phyloP scores from a whole-genome alignment of 1,284 basidiomycete genomes.

The Cryptococcus neoformans region DNA sequence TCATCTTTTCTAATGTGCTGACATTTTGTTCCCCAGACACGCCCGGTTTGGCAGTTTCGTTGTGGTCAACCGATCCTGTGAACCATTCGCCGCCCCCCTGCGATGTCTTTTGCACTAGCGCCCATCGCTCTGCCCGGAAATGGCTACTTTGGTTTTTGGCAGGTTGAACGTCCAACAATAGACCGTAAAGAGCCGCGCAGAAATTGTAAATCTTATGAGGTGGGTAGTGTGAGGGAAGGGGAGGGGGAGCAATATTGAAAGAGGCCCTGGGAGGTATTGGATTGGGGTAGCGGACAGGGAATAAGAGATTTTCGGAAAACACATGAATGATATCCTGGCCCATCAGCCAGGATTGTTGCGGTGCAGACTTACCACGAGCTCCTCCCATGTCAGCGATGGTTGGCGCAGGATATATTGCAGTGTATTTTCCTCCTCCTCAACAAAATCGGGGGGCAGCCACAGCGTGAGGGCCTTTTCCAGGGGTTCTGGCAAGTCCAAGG shows the following conservation, averaged over 20 bases:
- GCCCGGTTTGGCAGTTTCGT: constrained; percentile 20
- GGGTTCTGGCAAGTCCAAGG: constrained; percentile 32
- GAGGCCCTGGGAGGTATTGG: constrained; percentile 36
- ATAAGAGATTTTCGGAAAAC: constrained; percentile 39
- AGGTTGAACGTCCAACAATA: constrained; percentile 35
- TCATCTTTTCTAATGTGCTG: no score
- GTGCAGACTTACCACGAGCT: constrained; percentile 28
- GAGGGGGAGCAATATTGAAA: constrained; percentile 36
- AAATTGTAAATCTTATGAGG: constrained; percentile 42
- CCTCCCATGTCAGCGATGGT: constrained; percentile 35
- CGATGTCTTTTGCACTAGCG: constrained; percentile 38
- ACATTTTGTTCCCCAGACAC: no score
- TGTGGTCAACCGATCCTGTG: constrained; percentile 29
- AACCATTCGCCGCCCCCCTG: constrained; percentile 37
- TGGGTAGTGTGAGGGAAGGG: constrained; percentile 25
- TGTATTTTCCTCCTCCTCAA: constrained; percentile 39
- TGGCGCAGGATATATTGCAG: constrained; percentile 36
- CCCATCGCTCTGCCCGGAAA: constrained; percentile 34
- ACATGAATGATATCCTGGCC: constrained; percentile 34
- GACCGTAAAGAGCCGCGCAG: constrained; percentile 31
- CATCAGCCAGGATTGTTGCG: constrained; percentile 5
- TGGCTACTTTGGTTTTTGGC: neutral
- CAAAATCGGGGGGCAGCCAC: constrained; percentile 38
- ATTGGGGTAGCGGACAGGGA: constrained; percentile 42
- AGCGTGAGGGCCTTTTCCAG: constrained; percentile 34